These are phyloP conservation scores for Xanthoconium purpureum DNA, from an alignment of 768 basidiomycete genomes.

Conservation along the genomic window DNA sequence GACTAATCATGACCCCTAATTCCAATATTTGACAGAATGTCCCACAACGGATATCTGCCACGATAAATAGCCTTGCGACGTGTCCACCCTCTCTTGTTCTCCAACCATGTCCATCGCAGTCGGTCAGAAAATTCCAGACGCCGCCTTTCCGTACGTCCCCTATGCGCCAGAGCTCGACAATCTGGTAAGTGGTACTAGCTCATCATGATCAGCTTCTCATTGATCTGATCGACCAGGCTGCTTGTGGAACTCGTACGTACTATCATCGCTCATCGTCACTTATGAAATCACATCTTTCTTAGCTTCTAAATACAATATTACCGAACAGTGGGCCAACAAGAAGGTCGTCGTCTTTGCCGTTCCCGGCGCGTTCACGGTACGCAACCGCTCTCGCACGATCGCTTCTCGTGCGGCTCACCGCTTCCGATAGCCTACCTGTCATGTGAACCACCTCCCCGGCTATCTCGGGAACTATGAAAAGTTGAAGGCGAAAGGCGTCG, in stretches of 20 bases:
- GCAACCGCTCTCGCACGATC: slow-evolving; percentile 20
- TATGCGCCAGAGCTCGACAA: slow-evolving; percentile 62
- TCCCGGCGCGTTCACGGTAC: slow-evolving; percentile 78
- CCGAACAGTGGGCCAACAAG: slow-evolving; percentile 74
- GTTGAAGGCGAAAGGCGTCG: slow-evolving; percentile 53
- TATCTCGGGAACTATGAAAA: slow-evolving; percentile 45
- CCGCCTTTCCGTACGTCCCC: slow-evolving; percentile 51
- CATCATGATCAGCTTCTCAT: slow-evolving; percentile 3
- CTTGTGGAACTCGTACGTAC: slow-evolving; percentile 64
- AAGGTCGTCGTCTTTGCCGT: slow-evolving; percentile 77
- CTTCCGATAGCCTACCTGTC: slow-evolving; percentile 38
- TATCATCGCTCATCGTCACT: neutral
- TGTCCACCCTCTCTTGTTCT: too few species aligned
- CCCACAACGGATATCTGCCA: neutral
- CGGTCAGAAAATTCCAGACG: slow-evolving; percentile 49
- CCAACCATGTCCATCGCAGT: slow-evolving; percentile 39
- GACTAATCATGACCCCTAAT: neutral
- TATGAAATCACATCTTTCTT: neutral
- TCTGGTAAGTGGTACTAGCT: slow-evolving; percentile 39
- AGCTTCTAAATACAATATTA: slow-evolving; percentile 52
- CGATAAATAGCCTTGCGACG: neutral
- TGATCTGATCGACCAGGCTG: slow-evolving; percentile 37
- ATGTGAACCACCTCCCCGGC: slow-evolving; percentile 42
- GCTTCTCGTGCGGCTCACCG: neutral
- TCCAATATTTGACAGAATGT: neutral